Conservation (phyloP, 2,329 filamentous ascomycete species). For the Pseudocercospora macadamiae region DNA sequence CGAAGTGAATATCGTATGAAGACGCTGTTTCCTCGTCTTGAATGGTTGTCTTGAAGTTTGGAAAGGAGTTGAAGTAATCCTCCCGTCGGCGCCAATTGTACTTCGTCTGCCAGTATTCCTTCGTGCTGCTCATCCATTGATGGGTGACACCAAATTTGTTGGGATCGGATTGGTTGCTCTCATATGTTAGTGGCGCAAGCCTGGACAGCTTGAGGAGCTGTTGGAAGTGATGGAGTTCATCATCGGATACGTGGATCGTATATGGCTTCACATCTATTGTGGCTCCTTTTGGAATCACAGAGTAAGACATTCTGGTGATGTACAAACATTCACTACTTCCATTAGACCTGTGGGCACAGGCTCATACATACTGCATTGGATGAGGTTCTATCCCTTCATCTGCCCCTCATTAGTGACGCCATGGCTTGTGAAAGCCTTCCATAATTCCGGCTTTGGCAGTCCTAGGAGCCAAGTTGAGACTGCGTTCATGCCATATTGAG, state of each 20-base stretch:
- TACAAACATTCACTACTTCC: too few relatives aligned
- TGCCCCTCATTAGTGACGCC: not conserved
- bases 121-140: constrained; percentile 50
- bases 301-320: constrained; percentile 29
- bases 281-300: constrained; percentile 39
- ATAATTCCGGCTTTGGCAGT: too few relatives aligned
- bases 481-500: too few relatives aligned
- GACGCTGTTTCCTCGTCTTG: constrained; percentile 35
- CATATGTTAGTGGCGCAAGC: constrained; percentile 43
- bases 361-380: too few relatives aligned
- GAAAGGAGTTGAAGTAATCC: constrained; percentile 28
- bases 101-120: constrained; percentile 45
- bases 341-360: too few relatives aligned
- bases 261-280: constrained; percentile 46
- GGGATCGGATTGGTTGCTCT: constrained; percentile 33
- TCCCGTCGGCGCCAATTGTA: constrained; percentile 54
- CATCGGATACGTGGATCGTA: constrained; percentile 45
- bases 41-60: constrained; percentile 15
- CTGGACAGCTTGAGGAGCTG: constrained; percentile 51
- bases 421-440: not conserved
- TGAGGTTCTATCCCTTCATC: not conserved
- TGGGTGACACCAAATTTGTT: constrained; percentile 47
- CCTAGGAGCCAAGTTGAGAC: too few relatives aligned
- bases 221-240: constrained; percentile 50
- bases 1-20: constrained; percentile 54